Evolutionary conservation across 768 basidiomycete species (phyloP), one percentile per base, ranked within the genome.

Genomic region (Phlebiopsis flavidoalba): DNA sequence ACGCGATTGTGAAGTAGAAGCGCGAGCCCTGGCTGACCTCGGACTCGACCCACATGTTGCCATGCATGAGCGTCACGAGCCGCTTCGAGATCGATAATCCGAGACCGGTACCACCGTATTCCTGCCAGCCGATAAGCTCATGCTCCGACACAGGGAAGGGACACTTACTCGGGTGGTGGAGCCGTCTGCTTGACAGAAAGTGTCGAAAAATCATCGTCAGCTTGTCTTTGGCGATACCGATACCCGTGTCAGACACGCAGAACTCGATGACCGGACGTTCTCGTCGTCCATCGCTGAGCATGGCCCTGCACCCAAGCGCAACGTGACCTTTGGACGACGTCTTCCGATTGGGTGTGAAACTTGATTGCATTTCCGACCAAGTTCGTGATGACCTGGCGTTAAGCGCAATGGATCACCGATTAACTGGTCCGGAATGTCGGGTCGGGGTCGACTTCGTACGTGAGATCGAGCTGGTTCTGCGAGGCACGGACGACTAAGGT

Each of bases 191-290:
- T 98, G 97, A 65, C 93, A 94, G 76, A 99, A 99, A 1, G 97
- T 98, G 71, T 99, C 97, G 75, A 98, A 99, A n/a, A 71, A 98
- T 98, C 69, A 98, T 79, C 70, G 95, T 96, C 65, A 98, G 77
- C 78, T 98, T 98, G 74, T 98, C 97, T 72, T 95, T 94, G 59
- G 96, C 94, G 71, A 99, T 98, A 56, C 97, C 97, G 67, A 99
- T 99, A 59, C 97, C 97, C 1, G 95, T 98, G 70, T 99, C 97
- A 56, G 90, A 89, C 21, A 98, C 95, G 70, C 95, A 97, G 80
- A 99, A 97, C 75, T 98, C 94, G 21, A 99, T 78, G 26, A 92
- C 94, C 24, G n/a, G n/a, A 95, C 92, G 61, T 84, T 88, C 70
- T 87, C 82, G 63, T 93, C 89, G 62, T 94, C 92, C 63, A 88